Percentiles rank a stretch among this genome's conserved stretches.
Evolutionary conservation across 2,329 filamentous ascomycete species (phyloP).

Genomic region (Neofusicoccum laricinum): DNA sequence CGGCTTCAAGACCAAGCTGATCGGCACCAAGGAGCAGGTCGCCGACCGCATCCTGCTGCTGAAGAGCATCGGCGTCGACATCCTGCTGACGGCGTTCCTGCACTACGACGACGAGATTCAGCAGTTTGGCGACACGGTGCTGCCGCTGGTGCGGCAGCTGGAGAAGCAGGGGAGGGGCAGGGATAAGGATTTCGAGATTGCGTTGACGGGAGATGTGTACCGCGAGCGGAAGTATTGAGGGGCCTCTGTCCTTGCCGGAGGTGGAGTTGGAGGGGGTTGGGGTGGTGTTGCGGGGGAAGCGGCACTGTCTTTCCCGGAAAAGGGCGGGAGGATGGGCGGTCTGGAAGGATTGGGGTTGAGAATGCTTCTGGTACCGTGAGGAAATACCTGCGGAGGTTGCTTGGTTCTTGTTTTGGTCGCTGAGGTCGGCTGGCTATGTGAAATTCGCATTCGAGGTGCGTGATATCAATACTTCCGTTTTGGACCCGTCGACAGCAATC

Average conservation of each 20-base stretch:
- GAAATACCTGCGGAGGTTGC: background rate
- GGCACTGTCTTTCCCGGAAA: too few relatives aligned
- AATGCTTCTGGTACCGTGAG: background rate
- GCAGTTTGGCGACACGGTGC: constrained; percentile 46
- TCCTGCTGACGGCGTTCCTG: constrained; percentile 49
- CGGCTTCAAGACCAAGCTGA: constrained; percentile 55
- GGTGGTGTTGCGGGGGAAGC: too few relatives aligned
- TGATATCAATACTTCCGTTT: too few relatives aligned
- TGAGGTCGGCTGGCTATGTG: background rate
- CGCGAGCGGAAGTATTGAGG: constrained; percentile 22
- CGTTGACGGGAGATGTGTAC: constrained; percentile 49
- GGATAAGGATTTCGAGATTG: constrained; percentile 47
- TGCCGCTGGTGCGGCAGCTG: constrained; percentile 48
- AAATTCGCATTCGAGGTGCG: too few relatives aligned
- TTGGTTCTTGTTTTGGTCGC: background rate
- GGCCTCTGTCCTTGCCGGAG: too few relatives aligned
- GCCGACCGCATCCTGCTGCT: constrained; percentile 49
- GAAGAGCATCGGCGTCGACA: constrained; percentile 44
- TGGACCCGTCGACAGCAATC: too few relatives aligned
- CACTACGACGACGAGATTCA: constrained; percentile 55
- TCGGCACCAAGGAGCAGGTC: constrained; percentile 52
- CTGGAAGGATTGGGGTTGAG: background rate
- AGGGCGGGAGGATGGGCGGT: background rate
- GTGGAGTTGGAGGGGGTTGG: too few relatives aligned
- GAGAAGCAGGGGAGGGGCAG: constrained; percentile 49